Conservation (phyloP, 768 basidiomycete genomes). For the Phylloporus sp. region DNA sequence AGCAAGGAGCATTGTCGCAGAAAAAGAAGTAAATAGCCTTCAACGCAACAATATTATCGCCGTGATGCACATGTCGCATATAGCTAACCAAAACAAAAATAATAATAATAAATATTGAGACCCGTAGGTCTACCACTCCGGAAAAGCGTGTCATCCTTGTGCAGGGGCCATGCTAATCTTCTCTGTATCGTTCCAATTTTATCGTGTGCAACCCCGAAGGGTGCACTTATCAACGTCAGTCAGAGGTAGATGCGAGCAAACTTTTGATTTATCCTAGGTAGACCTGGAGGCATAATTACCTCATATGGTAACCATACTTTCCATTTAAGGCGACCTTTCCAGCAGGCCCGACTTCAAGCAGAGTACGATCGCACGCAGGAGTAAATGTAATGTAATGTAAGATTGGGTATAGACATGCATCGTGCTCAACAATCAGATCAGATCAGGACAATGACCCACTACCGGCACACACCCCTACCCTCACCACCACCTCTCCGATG, state of each 20-base stretch:
- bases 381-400: no score
- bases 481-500: conserved; percentile 58
- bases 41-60: no score
- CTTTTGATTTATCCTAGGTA: conserved; percentile 20
- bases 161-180: conserved; percentile 99
- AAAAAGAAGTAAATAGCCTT: no score
- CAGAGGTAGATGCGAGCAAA: background rate
- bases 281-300: conserved; percentile 3
- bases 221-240: conserved; percentile 39
- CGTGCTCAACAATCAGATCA: conserved; percentile 10
- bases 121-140: conserved; percentile 73
- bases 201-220: conserved; percentile 93
- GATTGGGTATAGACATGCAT: conserved; percentile 14
- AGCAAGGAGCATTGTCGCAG: no score
- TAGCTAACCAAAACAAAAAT: conserved; percentile 85
- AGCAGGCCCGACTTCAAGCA: no score
- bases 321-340: background rate
- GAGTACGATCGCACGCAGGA: no score
- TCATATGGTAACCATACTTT: background rate
- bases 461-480: conserved; percentile 26
- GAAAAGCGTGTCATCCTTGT: conserved; percentile 99
- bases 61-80: no score
- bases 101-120: conserved; percentile 39
- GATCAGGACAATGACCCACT: background rate
- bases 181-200: conserved; percentile 99